Conservation (phyloP, 805 yeast species). For the Helenozyma rhizophorensis region DNA sequence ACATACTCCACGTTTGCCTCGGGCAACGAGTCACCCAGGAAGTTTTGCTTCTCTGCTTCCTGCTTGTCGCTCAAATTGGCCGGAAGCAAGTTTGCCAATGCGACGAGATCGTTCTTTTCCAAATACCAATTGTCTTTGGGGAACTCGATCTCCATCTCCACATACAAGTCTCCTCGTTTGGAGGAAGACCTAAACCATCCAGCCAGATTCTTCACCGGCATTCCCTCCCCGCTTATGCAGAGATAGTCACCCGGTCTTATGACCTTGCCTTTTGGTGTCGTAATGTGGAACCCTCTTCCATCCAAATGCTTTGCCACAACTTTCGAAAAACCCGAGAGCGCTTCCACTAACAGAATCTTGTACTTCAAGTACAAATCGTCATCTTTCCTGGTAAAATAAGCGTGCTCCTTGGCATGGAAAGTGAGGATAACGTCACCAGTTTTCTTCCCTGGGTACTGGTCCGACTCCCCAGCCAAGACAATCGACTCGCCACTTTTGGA, state of each 20-base stretch:
- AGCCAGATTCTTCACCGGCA: constrained; percentile 54
- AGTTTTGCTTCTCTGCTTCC: constrained; percentile 19
- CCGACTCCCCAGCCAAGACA: constrained; percentile 65
- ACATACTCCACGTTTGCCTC: constrained; percentile 37
- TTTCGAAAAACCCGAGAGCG: constrained; percentile 76
- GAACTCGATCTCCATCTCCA: constrained; percentile 69
- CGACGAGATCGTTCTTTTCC: constrained; percentile 61
- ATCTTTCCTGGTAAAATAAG: constrained; percentile 50
- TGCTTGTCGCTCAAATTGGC: constrained; percentile 15
- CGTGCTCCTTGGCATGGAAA: constrained; percentile 48
- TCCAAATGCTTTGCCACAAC: constrained; percentile 71
- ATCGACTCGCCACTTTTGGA: constrained; percentile 58
- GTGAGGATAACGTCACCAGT: constrained; percentile 77
- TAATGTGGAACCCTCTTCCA: constrained; percentile 63
- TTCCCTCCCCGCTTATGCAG: constrained; percentile 69
- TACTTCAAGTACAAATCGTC: constrained; percentile 61
- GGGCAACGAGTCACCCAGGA: constrained; percentile 24
- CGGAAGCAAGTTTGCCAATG: constrained; percentile 55
- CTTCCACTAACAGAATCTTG: constrained; percentile 67
- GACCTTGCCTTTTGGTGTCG: constrained; percentile 75
- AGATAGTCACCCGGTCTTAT: constrained; percentile 70
- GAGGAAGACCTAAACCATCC: constrained; percentile 18
- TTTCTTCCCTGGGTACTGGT: constrained; percentile 64
- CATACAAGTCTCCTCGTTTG: constrained; percentile 63
- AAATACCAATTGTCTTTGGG: constrained; percentile 83